Evolutionary conservation across 2,329 filamentous ascomycete species (phyloP), one percentile per base, ranked within the genome.

Genomic region (Endocalyx cinctus): DNA sequence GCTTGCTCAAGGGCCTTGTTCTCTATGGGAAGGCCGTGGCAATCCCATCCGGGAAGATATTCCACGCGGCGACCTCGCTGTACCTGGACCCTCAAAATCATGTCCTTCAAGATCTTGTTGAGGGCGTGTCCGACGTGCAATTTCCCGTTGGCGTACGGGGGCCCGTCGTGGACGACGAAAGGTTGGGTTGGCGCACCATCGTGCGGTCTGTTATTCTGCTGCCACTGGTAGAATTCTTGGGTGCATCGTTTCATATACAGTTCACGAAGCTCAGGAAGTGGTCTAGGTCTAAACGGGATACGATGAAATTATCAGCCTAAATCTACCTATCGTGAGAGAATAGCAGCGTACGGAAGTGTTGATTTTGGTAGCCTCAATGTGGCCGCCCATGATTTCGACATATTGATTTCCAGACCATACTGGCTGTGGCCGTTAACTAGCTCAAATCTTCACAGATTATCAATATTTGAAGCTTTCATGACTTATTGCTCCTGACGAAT

Each of bases 31-130:
- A 98, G 72, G 1, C 92, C 92, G 67, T 98, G 92, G 47, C 92
- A 98, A 58, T 98, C 94, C 92, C 92, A 98, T 28, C 92, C 90
- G 3, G 92, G 92, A 12, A 88, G 71, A 54, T 94, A 98, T 25
- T 79, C 71, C 20, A 97, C 81, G 42, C 77, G 72, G 47, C 76
- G 81, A 51, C 50, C 92, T 53, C 82, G 74, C 40, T 85, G 79
- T 39, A 97, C 67, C 63, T 95, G 80, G 41, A 83, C 79, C 25
- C 92, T 78, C 48, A 88, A 72, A 41, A 94, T 86, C 52, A 97
- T 85, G 62, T 98, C 92, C 67, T 98, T 98, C 39, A 95, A 70
- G 48, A 97, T 83, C 65, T 98, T 98, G 63, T 98, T 98, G 55
- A 98, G 68, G 22, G 92, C 88, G 68, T 98, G 92, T 3, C 92